Conservation (phyloP, 140 eudicot genomes). For the Senecio squalidus region DNA sequence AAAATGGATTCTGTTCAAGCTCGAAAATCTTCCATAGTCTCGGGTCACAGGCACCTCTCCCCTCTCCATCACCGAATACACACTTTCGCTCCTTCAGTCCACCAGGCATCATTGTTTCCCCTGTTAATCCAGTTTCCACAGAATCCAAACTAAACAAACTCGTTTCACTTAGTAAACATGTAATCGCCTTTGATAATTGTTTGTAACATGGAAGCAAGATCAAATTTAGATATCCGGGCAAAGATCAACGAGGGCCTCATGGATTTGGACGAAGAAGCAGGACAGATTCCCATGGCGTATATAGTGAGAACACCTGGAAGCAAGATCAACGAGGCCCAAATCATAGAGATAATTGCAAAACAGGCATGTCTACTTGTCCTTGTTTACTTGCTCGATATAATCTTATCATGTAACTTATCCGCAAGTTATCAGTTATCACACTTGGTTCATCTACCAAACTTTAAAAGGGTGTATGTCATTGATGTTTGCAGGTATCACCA, state of each 20-base stretch:
- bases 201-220: too few relatives aligned
- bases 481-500: conserved; percentile 64
- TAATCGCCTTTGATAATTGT: conserved; percentile 45
- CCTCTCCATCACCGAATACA: conserved; percentile 48
- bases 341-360: conserved; percentile 71
- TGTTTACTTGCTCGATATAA: neutral
- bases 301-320: conserved; percentile 78
- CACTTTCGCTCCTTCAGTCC: conserved; percentile 45
- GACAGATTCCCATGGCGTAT: conserved; percentile 91
- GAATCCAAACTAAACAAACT: conserved; percentile 53
- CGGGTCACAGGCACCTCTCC: conserved; percentile 49
- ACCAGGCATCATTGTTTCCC: conserved; percentile 53
- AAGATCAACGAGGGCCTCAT: too few relatives aligned
- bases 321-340: conserved; percentile 48
- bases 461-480: conserved; percentile 8
- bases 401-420: too few relatives aligned
- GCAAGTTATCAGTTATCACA: neutral
- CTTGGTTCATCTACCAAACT: neutral
- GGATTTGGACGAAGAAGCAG: conserved; percentile 84
- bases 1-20: conserved; percentile 45
- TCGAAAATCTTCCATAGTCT: conserved; percentile 54
- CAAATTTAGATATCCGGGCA: too few relatives aligned
- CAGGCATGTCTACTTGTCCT: conserved; percentile 48
- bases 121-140: conserved; percentile 77
- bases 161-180: conserved; percentile 39